Conservation (phyloP, 129 eudicot genomes). For the Centaurea solstitialis region DNA sequence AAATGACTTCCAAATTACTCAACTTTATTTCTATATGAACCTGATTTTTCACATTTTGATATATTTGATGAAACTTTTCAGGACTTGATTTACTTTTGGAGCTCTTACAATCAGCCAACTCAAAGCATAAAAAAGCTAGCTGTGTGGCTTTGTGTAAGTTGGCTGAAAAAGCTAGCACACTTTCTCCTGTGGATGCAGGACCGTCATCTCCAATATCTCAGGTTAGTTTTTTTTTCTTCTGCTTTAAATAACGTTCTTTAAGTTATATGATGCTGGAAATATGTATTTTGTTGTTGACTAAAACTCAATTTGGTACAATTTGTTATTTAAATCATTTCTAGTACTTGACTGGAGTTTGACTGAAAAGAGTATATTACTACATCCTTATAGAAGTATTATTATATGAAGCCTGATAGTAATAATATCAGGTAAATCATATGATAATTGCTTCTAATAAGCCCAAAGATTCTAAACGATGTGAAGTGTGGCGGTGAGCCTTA, state of each 20-base stretch:
- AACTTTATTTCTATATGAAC: background rate
- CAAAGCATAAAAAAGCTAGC: constrained; percentile 61
- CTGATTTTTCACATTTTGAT: background rate
- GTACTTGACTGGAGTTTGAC: background rate
- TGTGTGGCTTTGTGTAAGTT: constrained; percentile 71
- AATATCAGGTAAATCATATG: background rate
- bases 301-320: background rate
- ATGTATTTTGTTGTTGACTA: background rate
- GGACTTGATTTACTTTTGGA: constrained; percentile 80
- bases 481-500: background rate
- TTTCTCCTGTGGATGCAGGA: constrained; percentile 76
- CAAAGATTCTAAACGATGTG: background rate
- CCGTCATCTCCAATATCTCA: constrained; percentile 90
- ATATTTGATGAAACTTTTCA: constrained; percentile 19
- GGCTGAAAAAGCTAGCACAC: constrained; percentile 67
- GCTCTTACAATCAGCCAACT: constrained; percentile 56
- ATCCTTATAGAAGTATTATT: background rate
- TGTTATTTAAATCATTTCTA: no score
- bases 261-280: background rate
- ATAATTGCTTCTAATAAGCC: background rate
- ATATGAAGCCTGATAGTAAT: background rate
- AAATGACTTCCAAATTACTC: background rate
- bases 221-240: constrained; percentile 31
- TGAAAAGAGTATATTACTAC: no score
- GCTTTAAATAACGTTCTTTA: background rate